Base-by-base conservation (phyloP, 2,329 filamentous ascomycete genomes). In the Lachnellula arida region DNA sequence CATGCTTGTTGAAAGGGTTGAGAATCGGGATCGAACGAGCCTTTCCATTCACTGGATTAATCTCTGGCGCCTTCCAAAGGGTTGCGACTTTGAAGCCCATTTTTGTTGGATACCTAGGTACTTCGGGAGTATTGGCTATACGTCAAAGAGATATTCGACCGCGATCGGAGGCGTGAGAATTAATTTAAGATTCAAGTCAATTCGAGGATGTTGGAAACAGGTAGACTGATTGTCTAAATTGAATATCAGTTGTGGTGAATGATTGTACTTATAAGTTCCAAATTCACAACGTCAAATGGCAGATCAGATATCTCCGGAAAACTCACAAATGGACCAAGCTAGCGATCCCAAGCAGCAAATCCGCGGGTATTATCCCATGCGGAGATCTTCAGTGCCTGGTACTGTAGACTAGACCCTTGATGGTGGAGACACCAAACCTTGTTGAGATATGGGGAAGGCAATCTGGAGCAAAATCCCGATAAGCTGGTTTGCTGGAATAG, bases 1-100 rank as follows among this genome's bases (percentile, higher is more conserved):
- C 91, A 76, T 96, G 91, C 64, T 85, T 76, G 70, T 95, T 81
- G 65, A 92, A 69, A 0, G 87, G 82, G 70, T 96, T 96, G 59
- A 96, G 75, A 22, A 89, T 71, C 0, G 91, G 91, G 47, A 96
- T 82, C 0, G 88, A 88, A 58, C 81, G 84, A 53, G 91, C 91
- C 71, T 96, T 96, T 56, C 81, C 80, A 75, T 87, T 96, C 74
- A 91, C 81, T 9, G 91, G 89, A 71, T 96, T 95, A 19, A 68
- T 59, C 52, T 67, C 63, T 44, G 66, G 66, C 23, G 65, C 65
- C 42, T 59, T 42, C 66, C 66, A 68, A 17, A 68, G 60, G 11
- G 58, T 57, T 48, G 60, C 47, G 44, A 67, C 35, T 8, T 57
- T 58, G 53, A 67, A 67, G 4, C 55, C 59, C 65, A 67, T 67